Percentiles rank a stretch among this genome's conserved stretches.
Evolutionary conservation across 345 rosid genomes (phyloP).

Genomic region (Noccaea bulbosa): DNA sequence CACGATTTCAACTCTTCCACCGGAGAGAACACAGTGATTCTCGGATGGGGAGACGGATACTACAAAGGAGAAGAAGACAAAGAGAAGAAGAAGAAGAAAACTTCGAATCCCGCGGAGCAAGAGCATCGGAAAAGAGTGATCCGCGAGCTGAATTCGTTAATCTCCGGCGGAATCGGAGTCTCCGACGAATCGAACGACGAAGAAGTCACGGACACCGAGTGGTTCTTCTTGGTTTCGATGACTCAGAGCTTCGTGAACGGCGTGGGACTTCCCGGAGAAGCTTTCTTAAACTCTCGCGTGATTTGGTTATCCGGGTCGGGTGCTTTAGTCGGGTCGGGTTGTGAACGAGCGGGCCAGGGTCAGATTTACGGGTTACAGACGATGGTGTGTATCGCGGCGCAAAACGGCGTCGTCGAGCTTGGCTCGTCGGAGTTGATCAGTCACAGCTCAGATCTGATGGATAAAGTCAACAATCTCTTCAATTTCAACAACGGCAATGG

Average conservation of each 20-base stretch:
- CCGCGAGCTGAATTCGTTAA: conserved; percentile 86
- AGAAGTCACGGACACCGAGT: conserved; percentile 96
- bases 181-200: conserved; percentile 69
- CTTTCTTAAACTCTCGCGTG: conserved; percentile 57
- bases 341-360: conserved; percentile 82
- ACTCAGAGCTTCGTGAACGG: conserved; percentile 89
- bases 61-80: conserved; percentile 91
- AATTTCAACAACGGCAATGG: conserved; percentile 63
- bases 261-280: conserved; percentile 77
- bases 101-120: conserved; percentile 60
- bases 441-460: conserved; percentile 87
- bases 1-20: conserved; percentile 55
- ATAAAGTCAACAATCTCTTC: conserved; percentile 70
- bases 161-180: conserved; percentile 63
- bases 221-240: conserved; percentile 98
- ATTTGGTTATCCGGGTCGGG: conserved; percentile 82
- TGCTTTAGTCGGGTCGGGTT: conserved; percentile 59
- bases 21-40: conserved; percentile 55
- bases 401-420: conserved; percentile 89
- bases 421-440: conserved; percentile 79
- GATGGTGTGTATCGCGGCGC: conserved; percentile 81
- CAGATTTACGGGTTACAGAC: conserved; percentile 83
- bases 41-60: conserved; percentile 98
- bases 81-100: conserved; percentile 50
- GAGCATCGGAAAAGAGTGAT: conserved; percentile 88